A percentile compares a stretch with the other conserved stretches of the same genome.
These are phyloP conservation scores for Pharnaceum exiguum DNA, from an alignment of 148 eudicot species.

Conservation along the genomic window DNA sequence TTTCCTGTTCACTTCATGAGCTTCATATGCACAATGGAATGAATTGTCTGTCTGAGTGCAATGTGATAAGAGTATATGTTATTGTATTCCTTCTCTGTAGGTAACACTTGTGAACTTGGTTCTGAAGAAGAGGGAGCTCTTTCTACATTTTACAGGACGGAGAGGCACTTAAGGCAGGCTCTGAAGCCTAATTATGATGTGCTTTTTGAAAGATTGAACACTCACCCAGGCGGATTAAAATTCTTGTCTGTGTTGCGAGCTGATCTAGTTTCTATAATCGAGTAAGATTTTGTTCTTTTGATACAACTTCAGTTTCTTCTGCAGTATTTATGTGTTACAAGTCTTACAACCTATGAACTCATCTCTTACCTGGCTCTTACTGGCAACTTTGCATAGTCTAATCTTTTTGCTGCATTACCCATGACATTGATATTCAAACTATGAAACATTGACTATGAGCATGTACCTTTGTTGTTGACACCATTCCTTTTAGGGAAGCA, in stretches of 20 bases:
- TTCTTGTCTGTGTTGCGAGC: slow-evolving; percentile 71
- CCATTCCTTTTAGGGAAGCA: slow-evolving; percentile 44
- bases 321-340: slow-evolving; percentile 1
- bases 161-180: slow-evolving; percentile 75
- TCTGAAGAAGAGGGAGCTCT: slow-evolving; percentile 57
- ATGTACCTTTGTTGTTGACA: not conserved
- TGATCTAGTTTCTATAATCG: slow-evolving; percentile 66
- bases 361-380: not conserved
- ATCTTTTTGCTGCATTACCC: not conserved
- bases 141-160: slow-evolving; percentile 74
- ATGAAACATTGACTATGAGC: not conserved
- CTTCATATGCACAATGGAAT: not conserved
- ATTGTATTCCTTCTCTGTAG: slow-evolving; percentile 26
- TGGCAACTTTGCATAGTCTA: not conserved
- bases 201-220: slow-evolving; percentile 85
- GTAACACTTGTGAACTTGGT: slow-evolving; percentile 38
- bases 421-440: too few relatives aligned
- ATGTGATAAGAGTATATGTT: not conserved
- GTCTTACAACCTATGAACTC: too few relatives aligned
- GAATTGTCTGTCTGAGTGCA: not conserved
- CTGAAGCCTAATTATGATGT: slow-evolving; percentile 81
- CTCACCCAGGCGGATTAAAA: slow-evolving; percentile 91
- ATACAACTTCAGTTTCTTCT: not conserved
- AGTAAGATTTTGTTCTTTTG: slow-evolving; percentile 48
- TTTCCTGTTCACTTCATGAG: not conserved